Evolutionary conservation across 2,329 filamentous ascomycete species (phyloP), one percentile per base, ranked within the genome.

Genomic region (Stagonosporopsis rhizophila): DNA sequence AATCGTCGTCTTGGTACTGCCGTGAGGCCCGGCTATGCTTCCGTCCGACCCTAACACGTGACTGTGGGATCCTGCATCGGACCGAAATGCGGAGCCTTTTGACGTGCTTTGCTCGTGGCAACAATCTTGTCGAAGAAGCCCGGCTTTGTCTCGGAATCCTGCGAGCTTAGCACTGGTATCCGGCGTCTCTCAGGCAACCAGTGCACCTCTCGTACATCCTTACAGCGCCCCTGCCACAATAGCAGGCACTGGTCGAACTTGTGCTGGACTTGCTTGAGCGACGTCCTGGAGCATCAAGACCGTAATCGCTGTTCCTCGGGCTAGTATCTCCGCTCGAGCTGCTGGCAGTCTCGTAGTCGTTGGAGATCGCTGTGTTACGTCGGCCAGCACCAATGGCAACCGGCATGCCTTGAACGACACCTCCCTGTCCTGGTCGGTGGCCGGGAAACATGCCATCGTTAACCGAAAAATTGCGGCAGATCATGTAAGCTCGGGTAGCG

Each of bases 401-500:
- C 1, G 86, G 86, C 22, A 87, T 76, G 5, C 86, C 86, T 74
- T 89, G 86, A 39, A 86, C 79, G 20, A 84, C 78, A 19, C 77
- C 76, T 75, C 81, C 64, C 75, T 84, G 73, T 75, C 83, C 75
- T 70, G 83, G 79, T 74, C 83, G 62, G 77, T 86, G 68, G 66
- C 83, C 71, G 72, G 80, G 86, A 62, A 85, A 86, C 92, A 96
- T 96, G 74, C 94, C 94, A 69, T 96, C 92, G 75, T 96, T 97
- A 77, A 96, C 91, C 52, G 92, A 96, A 80, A 97, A 97, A 83
- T 96, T 96, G 63, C 92, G 89, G 82, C 94, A 97, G 66, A 97
- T 95, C 87, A 96, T 94, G 79, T 96, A 98, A 55, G 94, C 94
- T 60, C 92, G 90, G 86, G 96, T 96, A 58, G 94, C 94, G 23